Evolutionary conservation across 1,284 basidiomycete genomes (phyloP), one percentile per base, ranked within the genome.

Genomic region (Cutaneotrichosporon cutaneum): DNA sequence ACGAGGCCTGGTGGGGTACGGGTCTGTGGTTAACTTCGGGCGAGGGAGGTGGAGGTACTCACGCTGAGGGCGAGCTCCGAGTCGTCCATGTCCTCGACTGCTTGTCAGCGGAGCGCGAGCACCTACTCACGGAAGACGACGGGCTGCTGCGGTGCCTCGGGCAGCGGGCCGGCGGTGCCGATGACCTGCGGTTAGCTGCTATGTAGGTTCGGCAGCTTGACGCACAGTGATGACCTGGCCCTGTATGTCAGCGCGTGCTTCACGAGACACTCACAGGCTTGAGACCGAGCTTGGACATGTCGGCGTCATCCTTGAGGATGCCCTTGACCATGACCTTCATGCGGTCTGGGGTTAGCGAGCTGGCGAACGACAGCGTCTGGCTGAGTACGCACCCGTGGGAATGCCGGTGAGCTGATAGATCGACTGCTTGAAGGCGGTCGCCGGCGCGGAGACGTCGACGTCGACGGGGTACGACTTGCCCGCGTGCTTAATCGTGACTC

Each of bases 271-370:
- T 67, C 59, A 91, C 91, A 55, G 85, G 84, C 78, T 92, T 94
- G 14, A 90, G 87, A 0, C 82, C 86, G 44, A 96, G 84, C 77
- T 92, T 94, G 68, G 83, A 84, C 85, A 94, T 87, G 67, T 89
- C 86, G 0, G 90, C 85, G 68, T 95, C 90, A 72, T 96, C 92
- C 63, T 76, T 70, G 54, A 72, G 67, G 14, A 77, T 84, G n/a
- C 91, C 91, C 77, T 96, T 97, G 76, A 95, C 84, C 90, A 97
- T 94, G 67, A 98, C 90, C 80, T 97, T 99, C 90, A 96, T 94
- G 54, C 94, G 85, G 71, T 94, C 92, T 55, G 85, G 51, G 48
- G 18, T 61, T 63, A 33, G 44, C 44, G 18, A 36, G 32, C 9
- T 10, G 4, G 8, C 0, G 45, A 16, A 27, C 18, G 2, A 8